Evolutionary conservation across 768 basidiomycete species (phyloP).

Genomic region (Mycena leptocephala): DNA sequence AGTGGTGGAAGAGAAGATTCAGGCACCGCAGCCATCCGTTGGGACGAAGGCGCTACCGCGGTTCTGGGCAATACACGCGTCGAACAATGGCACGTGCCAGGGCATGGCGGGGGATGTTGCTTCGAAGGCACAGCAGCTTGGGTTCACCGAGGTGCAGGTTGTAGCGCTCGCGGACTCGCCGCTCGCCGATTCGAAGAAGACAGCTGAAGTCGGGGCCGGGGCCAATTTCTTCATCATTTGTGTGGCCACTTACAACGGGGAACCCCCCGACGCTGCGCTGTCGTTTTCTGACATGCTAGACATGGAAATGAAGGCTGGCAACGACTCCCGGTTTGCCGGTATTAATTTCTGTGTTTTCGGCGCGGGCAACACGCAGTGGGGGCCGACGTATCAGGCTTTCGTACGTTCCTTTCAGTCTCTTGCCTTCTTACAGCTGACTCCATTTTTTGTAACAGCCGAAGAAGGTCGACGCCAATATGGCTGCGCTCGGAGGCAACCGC

Average conservation of each 20-base stretch:
- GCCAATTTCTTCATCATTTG: constrained; percentile 31
- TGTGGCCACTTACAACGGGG: constrained; percentile 37
- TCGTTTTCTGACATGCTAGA: constrained; percentile 28
- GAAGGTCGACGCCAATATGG: constrained; percentile 32
- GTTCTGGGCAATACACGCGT: constrained; percentile 33
- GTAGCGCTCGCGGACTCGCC: constrained; percentile 28
- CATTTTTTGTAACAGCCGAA: constrained; percentile 16
- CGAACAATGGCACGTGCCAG: constrained; percentile 28
- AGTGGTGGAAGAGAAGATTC: neutral
- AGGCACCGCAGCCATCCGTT: constrained; percentile 20
- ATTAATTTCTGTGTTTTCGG: constrained; percentile 36
- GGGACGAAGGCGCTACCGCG: constrained; percentile 16
- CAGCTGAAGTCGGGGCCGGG: constrained; percentile 2
- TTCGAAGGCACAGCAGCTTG: constrained; percentile 23
- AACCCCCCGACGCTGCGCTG: constrained; percentile 30
- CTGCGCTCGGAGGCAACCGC: constrained; percentile 32
- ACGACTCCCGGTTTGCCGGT: constrained; percentile 16
- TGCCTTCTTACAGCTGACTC: neutral
- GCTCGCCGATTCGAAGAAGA: constrained; percentile 8
- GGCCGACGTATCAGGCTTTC: constrained; percentile 33
- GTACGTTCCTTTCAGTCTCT: neutral
- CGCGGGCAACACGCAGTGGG: constrained; percentile 35
- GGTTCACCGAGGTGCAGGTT: constrained; percentile 27
- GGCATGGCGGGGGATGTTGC: constrained; percentile 33
- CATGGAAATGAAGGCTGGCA: constrained; percentile 24